Evolutionary conservation across 176 grass and related monocot genomes (phyloP).

Genomic region (Oryza officinalis): DNA sequence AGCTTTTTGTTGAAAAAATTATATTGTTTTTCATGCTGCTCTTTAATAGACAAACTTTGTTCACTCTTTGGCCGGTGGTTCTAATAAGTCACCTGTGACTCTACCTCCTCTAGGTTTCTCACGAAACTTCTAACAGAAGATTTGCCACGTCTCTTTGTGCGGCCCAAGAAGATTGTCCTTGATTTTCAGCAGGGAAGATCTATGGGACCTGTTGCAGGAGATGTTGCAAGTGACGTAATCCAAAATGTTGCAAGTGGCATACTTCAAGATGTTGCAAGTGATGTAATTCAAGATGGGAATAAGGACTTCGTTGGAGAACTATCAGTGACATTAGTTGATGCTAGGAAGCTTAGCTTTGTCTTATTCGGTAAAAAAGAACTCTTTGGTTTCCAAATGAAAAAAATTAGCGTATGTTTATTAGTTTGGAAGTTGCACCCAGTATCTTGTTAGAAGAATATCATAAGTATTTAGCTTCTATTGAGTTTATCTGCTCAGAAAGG

Average conservation of each 20-base stretch:
- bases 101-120: constrained; percentile 70
- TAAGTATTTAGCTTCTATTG: neutral
- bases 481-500: neutral
- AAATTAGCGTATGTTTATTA: constrained; percentile 21
- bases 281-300: constrained; percentile 76
- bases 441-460: neutral
- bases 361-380: constrained; percentile 64
- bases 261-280: constrained; percentile 61
- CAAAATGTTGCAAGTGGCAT: constrained; percentile 66
- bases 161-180: constrained; percentile 93
- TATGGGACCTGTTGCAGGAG: constrained; percentile 69
- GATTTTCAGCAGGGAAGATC: constrained; percentile 95
- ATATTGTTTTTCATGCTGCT: constrained; percentile 9
- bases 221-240: constrained; percentile 49
- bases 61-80: neutral
- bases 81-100: constrained; percentile 33
- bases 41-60: neutral
- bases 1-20: neutral
- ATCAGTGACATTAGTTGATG: constrained; percentile 95
- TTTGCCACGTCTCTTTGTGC: constrained; percentile 90
- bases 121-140: constrained; percentile 94
- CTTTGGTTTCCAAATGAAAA: constrained; percentile 26
- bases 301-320: constrained; percentile 91
- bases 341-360: constrained; percentile 84
- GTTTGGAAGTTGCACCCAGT: neutral